These are phyloP conservation scores for Meyerozyma athensensis DNA, from an alignment of 1,139 yeast species.

Conservation along the genomic window DNA sequence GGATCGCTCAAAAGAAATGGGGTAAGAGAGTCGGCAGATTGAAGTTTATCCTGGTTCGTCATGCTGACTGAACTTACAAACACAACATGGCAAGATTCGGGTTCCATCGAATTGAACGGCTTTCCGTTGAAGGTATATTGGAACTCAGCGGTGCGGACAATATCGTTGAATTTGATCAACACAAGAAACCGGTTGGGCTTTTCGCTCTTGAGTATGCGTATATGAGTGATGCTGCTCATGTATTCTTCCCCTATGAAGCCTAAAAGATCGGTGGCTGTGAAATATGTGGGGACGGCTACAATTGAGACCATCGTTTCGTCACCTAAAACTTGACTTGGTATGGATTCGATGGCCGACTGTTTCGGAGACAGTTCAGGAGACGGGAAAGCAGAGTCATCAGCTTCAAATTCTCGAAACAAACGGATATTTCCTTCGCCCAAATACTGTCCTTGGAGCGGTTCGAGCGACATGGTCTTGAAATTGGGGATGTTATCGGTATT, in stretches of 20 bases:
- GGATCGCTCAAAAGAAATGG: slow-evolving; percentile 77
- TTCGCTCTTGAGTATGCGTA: slow-evolving; percentile 65
- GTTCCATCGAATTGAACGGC: slow-evolving; percentile 81
- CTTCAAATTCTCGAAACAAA: slow-evolving; percentile 52
- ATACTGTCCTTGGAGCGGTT: slow-evolving; percentile 53
- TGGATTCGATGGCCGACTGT: background rate
- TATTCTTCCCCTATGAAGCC: slow-evolving; percentile 71
- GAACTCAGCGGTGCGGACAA: slow-evolving; percentile 55
- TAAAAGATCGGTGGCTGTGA: slow-evolving; percentile 77
- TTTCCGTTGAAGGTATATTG: slow-evolving; percentile 67
- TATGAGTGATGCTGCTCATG: slow-evolving; percentile 59
- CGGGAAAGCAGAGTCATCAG: slow-evolving; percentile 10
- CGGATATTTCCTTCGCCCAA: slow-evolving; percentile 72
- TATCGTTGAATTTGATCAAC: slow-evolving; percentile 63
- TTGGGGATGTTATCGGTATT: slow-evolving; percentile 15
- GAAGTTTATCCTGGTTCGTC: slow-evolving; percentile 14
- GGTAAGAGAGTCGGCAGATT: slow-evolving; percentile 27
- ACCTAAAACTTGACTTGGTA: slow-evolving; percentile 18
- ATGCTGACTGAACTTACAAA: slow-evolving; percentile 58
- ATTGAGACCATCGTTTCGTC: slow-evolving; percentile 72
- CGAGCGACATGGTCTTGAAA: slow-evolving; percentile 17
- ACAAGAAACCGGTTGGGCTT: slow-evolving; percentile 72
- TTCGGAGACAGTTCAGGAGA: slow-evolving; percentile 1
- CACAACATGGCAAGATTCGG: slow-evolving; percentile 79
- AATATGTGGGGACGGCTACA: slow-evolving; percentile 81